A percentile compares a stretch with the other conserved stretches of the same genome.
Evolutionary conservation across 192 early-diverging fungal genomes (phyloP).

Genomic region (Rhizoclosmatium sp.): DNA sequence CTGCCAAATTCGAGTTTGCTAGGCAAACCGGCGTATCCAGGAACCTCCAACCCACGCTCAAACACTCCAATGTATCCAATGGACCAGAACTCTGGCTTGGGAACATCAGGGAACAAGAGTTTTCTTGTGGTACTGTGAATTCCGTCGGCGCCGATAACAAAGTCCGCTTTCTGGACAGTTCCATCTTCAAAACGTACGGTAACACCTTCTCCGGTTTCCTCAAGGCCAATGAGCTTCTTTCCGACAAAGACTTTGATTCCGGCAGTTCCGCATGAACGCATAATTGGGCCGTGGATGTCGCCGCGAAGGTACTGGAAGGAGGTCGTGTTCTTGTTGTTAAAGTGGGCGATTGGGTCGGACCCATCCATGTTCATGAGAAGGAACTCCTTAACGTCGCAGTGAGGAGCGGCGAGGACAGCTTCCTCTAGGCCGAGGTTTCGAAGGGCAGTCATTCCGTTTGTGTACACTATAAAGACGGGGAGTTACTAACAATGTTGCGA

Average conservation of each 20-base stretch:
- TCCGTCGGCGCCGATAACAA: constrained; percentile 26
- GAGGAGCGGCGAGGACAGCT: neutral
- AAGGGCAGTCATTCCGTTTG: constrained; percentile 16
- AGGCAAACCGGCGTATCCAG: neutral
- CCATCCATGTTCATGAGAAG: constrained; percentile 18
- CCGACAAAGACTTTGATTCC: neutral
- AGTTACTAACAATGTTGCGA: too few relatives aligned
- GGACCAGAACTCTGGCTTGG: constrained; percentile 3
- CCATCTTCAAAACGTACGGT: constrained; percentile 25
- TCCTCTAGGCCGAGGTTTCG: constrained; percentile 8
- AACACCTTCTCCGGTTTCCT: neutral
- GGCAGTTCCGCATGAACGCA: neutral
- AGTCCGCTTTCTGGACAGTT: neutral
- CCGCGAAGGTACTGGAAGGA: constrained; percentile 5
- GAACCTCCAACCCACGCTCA: neutral
- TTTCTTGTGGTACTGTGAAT: constrained; percentile 14
- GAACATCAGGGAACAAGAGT: neutral
- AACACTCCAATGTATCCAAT: constrained; percentile 23
- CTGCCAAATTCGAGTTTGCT: neutral
- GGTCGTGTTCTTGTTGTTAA: neutral
- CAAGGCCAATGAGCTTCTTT: constrained; percentile 24
- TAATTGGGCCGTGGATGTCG: neutral
- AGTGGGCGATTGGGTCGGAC: constrained; percentile 9
- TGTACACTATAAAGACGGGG: neutral
- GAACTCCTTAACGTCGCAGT: neutral